These are phyloP conservation scores for Dioscorea cayenensis DNA, from an alignment of 116 monocot species.

Conservation along the genomic window DNA sequence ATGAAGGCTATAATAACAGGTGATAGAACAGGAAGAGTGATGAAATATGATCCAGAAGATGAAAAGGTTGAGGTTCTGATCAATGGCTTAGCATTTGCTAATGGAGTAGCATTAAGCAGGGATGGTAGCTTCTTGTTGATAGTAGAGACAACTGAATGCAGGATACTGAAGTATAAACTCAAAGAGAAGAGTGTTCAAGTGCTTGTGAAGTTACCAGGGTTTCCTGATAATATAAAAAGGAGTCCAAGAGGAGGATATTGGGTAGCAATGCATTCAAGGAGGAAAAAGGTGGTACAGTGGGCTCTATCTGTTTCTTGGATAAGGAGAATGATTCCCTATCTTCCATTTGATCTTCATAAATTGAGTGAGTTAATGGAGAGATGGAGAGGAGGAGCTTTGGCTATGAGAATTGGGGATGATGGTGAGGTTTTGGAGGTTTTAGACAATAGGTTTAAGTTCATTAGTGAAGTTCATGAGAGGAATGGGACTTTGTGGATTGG, in stretches of 20 bases:
- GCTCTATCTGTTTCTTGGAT: conserved; percentile 21
- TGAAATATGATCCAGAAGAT: conserved; percentile 52
- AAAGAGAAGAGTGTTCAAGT: conserved; percentile 15
- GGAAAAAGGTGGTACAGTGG: conserved; percentile 8
- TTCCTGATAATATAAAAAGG: conserved; percentile 74
- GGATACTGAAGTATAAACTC: conserved; percentile 48
- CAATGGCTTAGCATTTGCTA: conserved; percentile 54
- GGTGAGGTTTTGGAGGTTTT: conserved; percentile 20
- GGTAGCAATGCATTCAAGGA: conserved; percentile 51
- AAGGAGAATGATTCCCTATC: not conserved
- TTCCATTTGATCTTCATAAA: conserved; percentile 13
- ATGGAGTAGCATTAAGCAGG: conserved; percentile 49
- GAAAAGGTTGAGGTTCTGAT: conserved; percentile 32
- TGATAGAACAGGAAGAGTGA: conserved; percentile 59
- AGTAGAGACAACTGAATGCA: conserved; percentile 43
- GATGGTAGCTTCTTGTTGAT: conserved; percentile 45
- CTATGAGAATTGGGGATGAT: conserved; percentile 12
- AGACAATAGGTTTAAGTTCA: not conserved
- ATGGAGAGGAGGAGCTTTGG: conserved; percentile 12
- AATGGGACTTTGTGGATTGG: conserved; percentile 31
- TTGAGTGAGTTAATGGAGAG: not conserved
- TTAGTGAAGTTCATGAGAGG: conserved; percentile 30
- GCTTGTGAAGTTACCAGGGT: conserved; percentile 40
- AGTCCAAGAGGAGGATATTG: conserved; percentile 65
- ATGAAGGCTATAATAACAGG: conserved; percentile 26